Percentiles rank a stretch among this genome's conserved stretches.
Conservation (phyloP, 441 rosid species). For the Erodium texanum region DNA sequence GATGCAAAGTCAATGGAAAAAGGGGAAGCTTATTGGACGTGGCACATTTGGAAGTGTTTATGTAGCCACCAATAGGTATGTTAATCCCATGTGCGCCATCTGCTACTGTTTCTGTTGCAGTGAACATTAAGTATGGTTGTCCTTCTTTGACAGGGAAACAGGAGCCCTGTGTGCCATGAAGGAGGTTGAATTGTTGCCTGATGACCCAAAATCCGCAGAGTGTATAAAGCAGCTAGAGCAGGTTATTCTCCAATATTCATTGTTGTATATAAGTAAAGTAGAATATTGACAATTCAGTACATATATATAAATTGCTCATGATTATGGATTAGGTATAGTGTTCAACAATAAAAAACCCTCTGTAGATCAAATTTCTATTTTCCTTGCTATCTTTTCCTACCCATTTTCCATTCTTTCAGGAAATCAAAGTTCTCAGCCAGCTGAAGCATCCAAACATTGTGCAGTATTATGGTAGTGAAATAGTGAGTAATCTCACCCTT, state of each 20-base stretch:
- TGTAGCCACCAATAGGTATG: constrained; percentile 45
- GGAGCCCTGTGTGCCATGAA: constrained; percentile 37
- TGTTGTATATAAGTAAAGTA: constrained; percentile 49
- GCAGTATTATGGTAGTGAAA: constrained; percentile 96
- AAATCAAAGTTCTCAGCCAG: constrained; percentile 82
- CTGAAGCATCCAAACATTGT: constrained; percentile 93
- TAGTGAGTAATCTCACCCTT: constrained; percentile 20
- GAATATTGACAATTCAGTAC: constrained; percentile 25
- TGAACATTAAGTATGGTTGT: constrained; percentile 12
- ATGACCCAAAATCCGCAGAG: constrained; percentile 83
- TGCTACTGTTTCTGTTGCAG: constrained; percentile 6
- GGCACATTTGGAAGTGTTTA: constrained; percentile 75
- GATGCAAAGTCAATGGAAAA: constrained; percentile 46
- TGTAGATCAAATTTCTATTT: neutral
- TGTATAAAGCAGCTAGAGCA: constrained; percentile 65
- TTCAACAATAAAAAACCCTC: neutral
- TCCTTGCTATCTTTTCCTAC: neutral
- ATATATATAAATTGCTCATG: neutral
- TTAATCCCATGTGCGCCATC: constrained; percentile 5
- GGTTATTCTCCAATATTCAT: constrained; percentile 9
- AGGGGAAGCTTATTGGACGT: constrained; percentile 66
- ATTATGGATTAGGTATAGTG: neutral
- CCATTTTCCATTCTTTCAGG: constrained; percentile 21
- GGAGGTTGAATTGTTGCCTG: constrained; percentile 83
- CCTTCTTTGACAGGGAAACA: neutral